A percentile compares a stretch with the other conserved stretches of the same genome.
phyloP scores from a whole-genome alignment of 805 yeast genomes.

The Candida lessepsii region DNA sequence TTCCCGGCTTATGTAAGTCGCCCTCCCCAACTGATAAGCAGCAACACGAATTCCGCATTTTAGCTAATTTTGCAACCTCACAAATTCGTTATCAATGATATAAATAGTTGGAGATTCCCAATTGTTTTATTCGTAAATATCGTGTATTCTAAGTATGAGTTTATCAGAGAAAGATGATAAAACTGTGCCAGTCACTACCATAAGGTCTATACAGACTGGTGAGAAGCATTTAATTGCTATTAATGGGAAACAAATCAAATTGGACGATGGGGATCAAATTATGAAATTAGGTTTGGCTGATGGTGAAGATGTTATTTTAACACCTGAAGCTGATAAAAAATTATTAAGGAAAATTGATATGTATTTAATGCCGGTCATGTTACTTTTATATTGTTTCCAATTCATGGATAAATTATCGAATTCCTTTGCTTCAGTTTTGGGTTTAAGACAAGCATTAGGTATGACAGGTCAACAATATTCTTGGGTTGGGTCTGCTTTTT shows the following conservation, averaged over 20 bases:
- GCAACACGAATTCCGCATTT: no score
- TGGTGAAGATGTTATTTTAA: slow-evolving; percentile 15
- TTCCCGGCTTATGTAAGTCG: no score
- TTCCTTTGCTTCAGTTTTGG: slow-evolving; percentile 21
- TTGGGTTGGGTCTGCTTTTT: slow-evolving; percentile 50
- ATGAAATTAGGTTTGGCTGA: slow-evolving; percentile 31
- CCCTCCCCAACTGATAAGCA: no score
- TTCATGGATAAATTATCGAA: slow-evolving; percentile 39
- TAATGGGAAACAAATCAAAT: slow-evolving; percentile 12
- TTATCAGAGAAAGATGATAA: slow-evolving; percentile 1
- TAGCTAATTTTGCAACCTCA: no score
- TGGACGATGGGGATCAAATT: slow-evolving; percentile 38
- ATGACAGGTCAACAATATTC: slow-evolving; percentile 4
- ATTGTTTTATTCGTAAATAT: no score
- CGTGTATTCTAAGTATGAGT: neutral
- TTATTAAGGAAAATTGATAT: slow-evolving; percentile 24
- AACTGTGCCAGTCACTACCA: neutral
- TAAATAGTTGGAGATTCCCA: no score
- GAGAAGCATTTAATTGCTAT: slow-evolving; percentile 6
- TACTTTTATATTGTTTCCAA: slow-evolving; percentile 26
- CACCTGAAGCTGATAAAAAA: slow-evolving; percentile 18
- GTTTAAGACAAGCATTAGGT: neutral
- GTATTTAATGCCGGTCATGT: slow-evolving; percentile 26
- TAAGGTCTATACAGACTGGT: slow-evolving; percentile 4
- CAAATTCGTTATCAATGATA: no score